Conservation (phyloP, 371 early-diverging fungal species). For the Hamiltosporidium tvaerminnensis region DNA sequence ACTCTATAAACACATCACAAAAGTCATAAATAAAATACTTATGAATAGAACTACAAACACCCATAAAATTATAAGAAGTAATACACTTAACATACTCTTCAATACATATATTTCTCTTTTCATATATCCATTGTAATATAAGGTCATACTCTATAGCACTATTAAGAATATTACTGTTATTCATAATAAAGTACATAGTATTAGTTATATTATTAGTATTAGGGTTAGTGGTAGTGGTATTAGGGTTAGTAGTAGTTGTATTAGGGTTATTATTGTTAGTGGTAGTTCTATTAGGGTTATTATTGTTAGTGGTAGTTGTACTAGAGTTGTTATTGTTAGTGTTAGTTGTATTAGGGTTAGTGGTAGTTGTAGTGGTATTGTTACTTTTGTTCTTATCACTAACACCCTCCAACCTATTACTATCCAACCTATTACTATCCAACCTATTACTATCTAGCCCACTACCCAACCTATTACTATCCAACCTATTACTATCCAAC, state of each 20-base stretch:
- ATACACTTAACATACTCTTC: slow-evolving; percentile 62
- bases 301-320: not conserved
- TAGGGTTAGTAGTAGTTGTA: not conserved
- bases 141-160: not conserved
- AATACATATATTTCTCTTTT: slow-evolving; percentile 66
- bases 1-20: slow-evolving; percentile 87
- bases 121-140: slow-evolving; percentile 62
- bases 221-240: not conserved
- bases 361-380: not conserved
- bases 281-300: too few species aligned
- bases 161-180: not conserved
- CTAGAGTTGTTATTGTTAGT: not conserved
- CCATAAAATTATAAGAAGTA: slow-evolving; percentile 76
- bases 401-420: not conserved
- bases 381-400: not conserved
- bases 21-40: slow-evolving; percentile 85
- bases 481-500: not conserved
- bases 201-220: not conserved
- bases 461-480: slow-evolving; percentile 2
- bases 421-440: not conserved
- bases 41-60: slow-evolving; percentile 68
- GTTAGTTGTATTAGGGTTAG: not conserved
- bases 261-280: not conserved
- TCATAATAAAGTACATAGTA: not conserved
- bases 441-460: not conserved